Base-by-base conservation (phyloP, 257 asterid species). In the Solanum pinnatisectum region DNA sequence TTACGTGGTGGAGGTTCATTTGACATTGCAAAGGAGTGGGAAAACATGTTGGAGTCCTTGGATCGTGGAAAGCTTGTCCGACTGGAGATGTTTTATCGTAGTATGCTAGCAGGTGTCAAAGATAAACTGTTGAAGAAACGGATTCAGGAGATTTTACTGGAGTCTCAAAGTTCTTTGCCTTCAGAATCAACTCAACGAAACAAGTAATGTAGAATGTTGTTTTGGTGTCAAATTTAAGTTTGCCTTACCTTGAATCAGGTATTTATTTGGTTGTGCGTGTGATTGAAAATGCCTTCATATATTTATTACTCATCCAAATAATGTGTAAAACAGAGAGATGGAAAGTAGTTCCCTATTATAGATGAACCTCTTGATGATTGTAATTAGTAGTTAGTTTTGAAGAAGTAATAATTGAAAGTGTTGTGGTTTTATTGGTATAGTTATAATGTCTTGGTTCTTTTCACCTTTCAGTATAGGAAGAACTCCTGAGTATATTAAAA, bases 1-100 rank as follows among this genome's bases (percentile, higher is more conserved):
- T 88, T 92, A 67, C 86, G 88, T 32, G 83, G 82, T 70, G 92
- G 92, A 9, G 93, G 94, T 85, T 72, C 90, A 49, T 93, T 93
- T 79, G 95, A 95, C 91, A 91, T 95, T 27, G 98, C 92, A 3
- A 92, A 89, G 90, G 98, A 94, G 84, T 96, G 99, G 99, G 98
- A 95, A 89, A 90, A 82, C 86, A 93, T 96, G 98, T 87, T 96
- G 92, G 99, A 96, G 87, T 84, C 96, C 25, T 93, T 91, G 22
- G 98, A 95, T 90, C 94, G 87, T 11, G 89, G 93, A 25, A 95
- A 91, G 86, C 98, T 96, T 30, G 79, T 77, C 5, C 94, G 93
- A 42, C 73, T 96, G 83, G 98, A 95, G 91, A 93, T 91, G 93
- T 96, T 95, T 87, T 95, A 96, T 60, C 90, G 92, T 1, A 92